Evolutionary conservation across 176 grass and related monocot species (phyloP), one percentile per base, ranked within the genome.

Genomic region (Hordeum marinum): DNA sequence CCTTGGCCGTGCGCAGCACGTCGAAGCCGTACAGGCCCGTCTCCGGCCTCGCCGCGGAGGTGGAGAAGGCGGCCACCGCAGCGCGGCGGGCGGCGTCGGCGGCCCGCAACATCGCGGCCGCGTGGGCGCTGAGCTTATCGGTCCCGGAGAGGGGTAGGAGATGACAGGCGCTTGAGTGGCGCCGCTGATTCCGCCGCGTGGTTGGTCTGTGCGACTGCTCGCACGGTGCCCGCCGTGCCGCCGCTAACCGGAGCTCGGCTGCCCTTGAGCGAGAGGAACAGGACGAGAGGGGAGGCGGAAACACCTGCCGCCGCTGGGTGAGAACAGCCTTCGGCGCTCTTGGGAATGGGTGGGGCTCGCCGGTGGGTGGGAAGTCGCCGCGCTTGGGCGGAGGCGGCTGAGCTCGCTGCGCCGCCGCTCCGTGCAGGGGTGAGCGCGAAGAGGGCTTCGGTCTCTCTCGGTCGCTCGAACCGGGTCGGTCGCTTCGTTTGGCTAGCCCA

Each of bases 1-100:
- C 96, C 85, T 95, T 87, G 37, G 89, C 88, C 43, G 93, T 93
- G 80, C 85, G 94, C 7, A 98, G 83, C 27, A 95, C 83, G 8
- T 87, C 81, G 29, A 92, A 92, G n/a, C 95, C 93, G 42, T 92
- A 98, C 8, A 98, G 80, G 1, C 93, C 93, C 2, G 85, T 93
- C 61, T 83, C 89, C 67, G 61, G 14, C 77, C 58, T 48, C 78
- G 12, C 74, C 36, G 87, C 84, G 7, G 58, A 62, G 8, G 88
- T 78, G 76, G 85, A 83, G 60, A 83, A 85, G 25, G 72, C 73
- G n/a, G 55, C 37, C 34, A n/a, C 52, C 13, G 87, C 86, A 12
- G 26, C 52, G 26, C 84, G 84, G 11, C 80, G 87, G 71, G 79
- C 37, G 37, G 81, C 72, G 72, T 45, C 34, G 68, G 81, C 77